Conservation (phyloP, 2,329 filamentous ascomycete genomes). For the Phialophora chinensis region DNA sequence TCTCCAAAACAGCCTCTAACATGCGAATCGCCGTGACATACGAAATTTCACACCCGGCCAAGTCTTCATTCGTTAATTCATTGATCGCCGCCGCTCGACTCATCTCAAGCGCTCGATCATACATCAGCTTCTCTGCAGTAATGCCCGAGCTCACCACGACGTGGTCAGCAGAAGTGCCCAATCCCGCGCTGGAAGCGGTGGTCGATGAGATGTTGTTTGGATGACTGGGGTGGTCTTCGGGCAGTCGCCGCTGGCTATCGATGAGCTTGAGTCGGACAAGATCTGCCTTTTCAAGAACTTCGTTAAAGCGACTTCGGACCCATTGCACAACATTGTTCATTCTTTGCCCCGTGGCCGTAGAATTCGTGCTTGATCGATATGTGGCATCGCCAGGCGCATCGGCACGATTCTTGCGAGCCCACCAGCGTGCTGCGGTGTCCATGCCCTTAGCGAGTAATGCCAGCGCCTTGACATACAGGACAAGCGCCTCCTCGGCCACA, state of each 20-base stretch:
- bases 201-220: constrained; percentile 75
- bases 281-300: constrained; percentile 94
- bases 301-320: constrained; percentile 93
- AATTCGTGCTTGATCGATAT: constrained; percentile 52
- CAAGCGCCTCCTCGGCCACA: constrained; percentile 90
- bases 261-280: constrained; percentile 86
- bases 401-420: constrained; percentile 76
- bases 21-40: constrained; percentile 93
- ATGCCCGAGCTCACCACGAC: constrained; percentile 86
- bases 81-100: constrained; percentile 92
- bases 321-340: constrained; percentile 96
- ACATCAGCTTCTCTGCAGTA: constrained; percentile 97
- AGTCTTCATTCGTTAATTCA: constrained; percentile 89
- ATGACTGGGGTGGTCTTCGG: constrained; percentile 83
- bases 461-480: constrained; percentile 94
- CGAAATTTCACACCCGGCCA: constrained; percentile 85
- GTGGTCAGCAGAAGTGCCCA: constrained; percentile 73
- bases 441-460: constrained; percentile 90
- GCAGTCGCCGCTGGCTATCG: constrained; percentile 82
- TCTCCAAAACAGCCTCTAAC: constrained; percentile 91
- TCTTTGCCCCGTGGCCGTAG: constrained; percentile 65
- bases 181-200: constrained; percentile 61
- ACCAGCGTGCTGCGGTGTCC: constrained; percentile 93
- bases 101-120: constrained; percentile 96
- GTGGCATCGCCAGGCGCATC: constrained; percentile 59